Base-by-base conservation (phyloP, 768 basidiomycete genomes). In the Rhodotorula diobovata region DNA sequence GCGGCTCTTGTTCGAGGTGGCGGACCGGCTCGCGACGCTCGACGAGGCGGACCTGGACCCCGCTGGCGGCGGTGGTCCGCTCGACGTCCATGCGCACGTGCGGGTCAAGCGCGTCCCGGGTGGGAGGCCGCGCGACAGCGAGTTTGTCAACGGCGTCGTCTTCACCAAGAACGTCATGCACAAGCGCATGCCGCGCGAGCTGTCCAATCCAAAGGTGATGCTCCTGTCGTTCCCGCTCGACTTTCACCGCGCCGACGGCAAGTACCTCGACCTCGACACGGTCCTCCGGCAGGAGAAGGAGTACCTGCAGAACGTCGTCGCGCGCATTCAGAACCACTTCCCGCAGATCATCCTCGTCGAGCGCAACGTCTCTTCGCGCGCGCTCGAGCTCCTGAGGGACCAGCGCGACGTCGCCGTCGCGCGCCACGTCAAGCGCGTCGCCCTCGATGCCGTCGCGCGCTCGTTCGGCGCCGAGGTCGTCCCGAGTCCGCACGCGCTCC, bases 31-130 rank as follows among this genome's bases (percentile, higher is more conserved):
- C 68, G 67, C 74, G 21, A 77, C 79, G 25, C 66, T 62, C 56
- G 73, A 76, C 0, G 75, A 81, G 56, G 77, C 80, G 0, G 56
- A 35, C 18, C 8, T 43, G 0, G 56, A 35, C 18, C 8, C 18
- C 41, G 41, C 41, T 12, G 63, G 43, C 20, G 67, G 54, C 4
- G 90, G n/a, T n/a, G n/a, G 93, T 76, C 90, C 91, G 73, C 93
- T 97, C 87, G 96, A 98, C 80, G 89, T 96, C 34, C 85, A 95
- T 43, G 86, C 89, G 50, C 96, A 95, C 76, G 93, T 98, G 58
- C 97, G 97, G 82, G 94, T 98, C 81, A 98, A 99, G 83, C 95
- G 95, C 81, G 89, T 98, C 25, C 95, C 96, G 0, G 96, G 96
- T 34, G 96, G 96, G 9, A 83, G 86, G 48, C 93, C 95, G 30